These are phyloP conservation scores for Cladophialophora carrionii DNA, from an alignment of 2,329 filamentous ascomycete genomes.

Conservation along the genomic window DNA sequence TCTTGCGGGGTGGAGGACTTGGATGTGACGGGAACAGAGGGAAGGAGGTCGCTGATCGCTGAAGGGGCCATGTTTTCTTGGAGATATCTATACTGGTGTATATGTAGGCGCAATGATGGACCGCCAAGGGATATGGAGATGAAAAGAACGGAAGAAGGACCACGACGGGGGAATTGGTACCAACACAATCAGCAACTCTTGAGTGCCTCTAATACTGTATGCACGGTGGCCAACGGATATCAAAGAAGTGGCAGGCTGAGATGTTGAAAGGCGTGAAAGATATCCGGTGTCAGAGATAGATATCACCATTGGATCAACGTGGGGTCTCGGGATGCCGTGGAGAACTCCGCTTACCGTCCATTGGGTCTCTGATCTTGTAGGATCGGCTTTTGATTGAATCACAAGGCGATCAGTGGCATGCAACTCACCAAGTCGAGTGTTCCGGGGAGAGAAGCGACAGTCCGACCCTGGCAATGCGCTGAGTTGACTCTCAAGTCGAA, in stretches of 20 bases:
- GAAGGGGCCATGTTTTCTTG: constrained; percentile 34
- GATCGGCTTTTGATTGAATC: background rate
- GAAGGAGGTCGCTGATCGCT: constrained; percentile 31
- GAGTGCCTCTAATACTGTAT: background rate
- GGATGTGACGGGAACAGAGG: constrained; percentile 24
- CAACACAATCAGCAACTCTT: background rate
- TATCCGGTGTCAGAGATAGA: constrained; percentile 14
- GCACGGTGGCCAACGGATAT: background rate
- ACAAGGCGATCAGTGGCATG: background rate
- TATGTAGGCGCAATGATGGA: background rate
- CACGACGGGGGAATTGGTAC: background rate
- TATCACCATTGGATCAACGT: constrained; percentile 13
- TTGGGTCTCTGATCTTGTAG: constrained; percentile 4
- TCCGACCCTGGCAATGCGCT: background rate
- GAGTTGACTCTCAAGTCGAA: background rate
- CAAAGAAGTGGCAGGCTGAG: background rate
- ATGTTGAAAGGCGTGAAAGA: constrained; percentile 15
- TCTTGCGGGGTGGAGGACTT: constrained; percentile 25
- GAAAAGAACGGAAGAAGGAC: background rate
- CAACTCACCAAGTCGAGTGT: background rate
- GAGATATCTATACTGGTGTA: background rate
- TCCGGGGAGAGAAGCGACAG: background rate
- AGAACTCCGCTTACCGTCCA: constrained; percentile 16
- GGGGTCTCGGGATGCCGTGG: constrained; percentile 3
- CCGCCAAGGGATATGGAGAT: background rate